These are phyloP conservation scores for Yamadazyma friedrichii DNA, from an alignment of 1,139 yeast genomes.

Conservation along the genomic window DNA sequence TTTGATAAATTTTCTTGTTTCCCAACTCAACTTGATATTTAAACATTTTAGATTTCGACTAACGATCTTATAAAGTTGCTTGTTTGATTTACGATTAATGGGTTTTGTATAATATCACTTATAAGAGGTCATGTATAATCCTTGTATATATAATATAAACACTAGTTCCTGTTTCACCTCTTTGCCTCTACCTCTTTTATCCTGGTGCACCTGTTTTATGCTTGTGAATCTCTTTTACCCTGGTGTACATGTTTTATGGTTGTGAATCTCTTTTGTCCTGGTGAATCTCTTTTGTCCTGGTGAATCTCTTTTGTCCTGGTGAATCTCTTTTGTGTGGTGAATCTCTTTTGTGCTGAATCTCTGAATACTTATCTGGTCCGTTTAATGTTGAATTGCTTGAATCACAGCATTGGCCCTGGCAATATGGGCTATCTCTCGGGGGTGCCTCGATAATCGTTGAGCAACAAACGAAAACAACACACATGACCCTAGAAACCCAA, in stretches of 20 bases:
- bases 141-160: slow-evolving; percentile 5
- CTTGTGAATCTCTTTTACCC: too few species aligned
- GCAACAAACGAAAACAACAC: slow-evolving; percentile 80
- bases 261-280: too few species aligned
- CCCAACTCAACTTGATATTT: too few species aligned
- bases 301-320: neutral
- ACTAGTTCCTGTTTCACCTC: neutral
- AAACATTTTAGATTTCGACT: too few species aligned
- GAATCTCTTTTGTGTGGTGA: too few species aligned
- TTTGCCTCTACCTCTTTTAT: neutral
- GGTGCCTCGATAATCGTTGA: slow-evolving; percentile 52
- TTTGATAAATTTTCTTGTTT: neutral
- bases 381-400: slow-evolving; percentile 19
- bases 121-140: neutral
- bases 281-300: neutral
- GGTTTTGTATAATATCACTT: slow-evolving; percentile 2
- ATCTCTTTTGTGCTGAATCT: too few species aligned
- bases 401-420: slow-evolving; percentile 30
- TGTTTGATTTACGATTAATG: too few species aligned
- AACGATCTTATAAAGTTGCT: too few species aligned
- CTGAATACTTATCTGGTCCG: too few species aligned
- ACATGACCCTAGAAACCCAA: slow-evolving; percentile 80
- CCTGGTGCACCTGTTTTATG: too few species aligned
- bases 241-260: too few species aligned
- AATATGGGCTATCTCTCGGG: slow-evolving; percentile 33